Evolutionary conservation across 2,329 filamentous ascomycete genomes (phyloP), one percentile per base, ranked within the genome.

Genomic region (Hypoxylon sp.): DNA sequence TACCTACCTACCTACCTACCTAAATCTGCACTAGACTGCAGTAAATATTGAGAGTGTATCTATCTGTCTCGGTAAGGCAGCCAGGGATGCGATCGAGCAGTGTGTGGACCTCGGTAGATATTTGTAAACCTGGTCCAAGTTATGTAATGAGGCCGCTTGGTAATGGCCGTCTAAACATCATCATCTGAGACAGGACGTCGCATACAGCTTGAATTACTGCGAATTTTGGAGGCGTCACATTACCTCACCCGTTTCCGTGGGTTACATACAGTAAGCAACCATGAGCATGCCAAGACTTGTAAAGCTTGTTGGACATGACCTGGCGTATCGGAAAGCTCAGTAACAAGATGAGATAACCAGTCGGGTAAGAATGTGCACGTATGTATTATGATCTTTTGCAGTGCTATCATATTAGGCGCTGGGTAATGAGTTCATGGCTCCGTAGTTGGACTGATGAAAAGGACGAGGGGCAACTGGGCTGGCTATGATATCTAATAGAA

Each of bases 261-360:
- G 58, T 56, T 61, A 61, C 55, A 57, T 59, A 61, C 58, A 61
- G 58, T 61, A 61, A 61, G 58, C 58, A 61, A 52, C 48, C 35
- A 50, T 41, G 51, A 52, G 47, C 36, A 51, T 46, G 57, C 57
- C 57, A 60, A 60, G 57, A 51, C 37, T 26, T 43, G 34, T 41
- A 48, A 53, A 58, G 57, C 54, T 60, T 55, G 55, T 58, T 55
- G 44, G 45, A 17, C 42, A 42, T 44, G 38, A 27, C 26, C 23
- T 49, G 35, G 43, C 37, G 47, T 46, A 53, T 51, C 36, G 29
- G 54, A 57, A 45, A 43, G 20, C n/a, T 42, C 23, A 47, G 31
- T 36, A 46, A 43, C 19, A 37, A 34, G 31, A 45, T 11, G 20
- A 41, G 48, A 55, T 48, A 46, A 23, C 42, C 51, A 52, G 45